A percentile compares a stretch with the other conserved stretches of the same genome.
phyloP scores from a whole-genome alignment of 257 asterid genomes.

The Scutellaria minor region DNA sequence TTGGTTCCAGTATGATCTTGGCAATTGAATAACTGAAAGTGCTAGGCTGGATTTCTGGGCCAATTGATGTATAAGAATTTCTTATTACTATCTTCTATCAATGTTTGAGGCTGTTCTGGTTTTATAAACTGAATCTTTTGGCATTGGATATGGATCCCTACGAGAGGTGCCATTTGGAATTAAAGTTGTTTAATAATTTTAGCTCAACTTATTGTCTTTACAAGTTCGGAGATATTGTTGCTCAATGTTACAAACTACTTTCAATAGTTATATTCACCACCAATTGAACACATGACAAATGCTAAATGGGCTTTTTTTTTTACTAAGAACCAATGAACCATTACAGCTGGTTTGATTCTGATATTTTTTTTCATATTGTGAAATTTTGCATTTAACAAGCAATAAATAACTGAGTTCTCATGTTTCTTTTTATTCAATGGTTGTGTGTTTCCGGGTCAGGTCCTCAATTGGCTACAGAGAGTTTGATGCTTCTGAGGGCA shows the following conservation, averaged over 20 bases:
- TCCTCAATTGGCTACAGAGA: constrained; percentile 39
- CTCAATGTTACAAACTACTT: not conserved
- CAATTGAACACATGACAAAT: constrained; percentile 9
- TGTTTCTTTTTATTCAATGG: constrained; percentile 15
- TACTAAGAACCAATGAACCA: not conserved
- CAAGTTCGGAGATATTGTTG: not conserved
- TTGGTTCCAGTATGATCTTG: constrained; percentile 9
- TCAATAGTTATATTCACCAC: constrained; percentile 20
- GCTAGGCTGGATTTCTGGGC: constrained; percentile 17
- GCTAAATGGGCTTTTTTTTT: not conserved
- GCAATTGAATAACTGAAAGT: constrained; percentile 5
- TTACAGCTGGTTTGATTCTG: not conserved
- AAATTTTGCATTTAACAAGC: not conserved
- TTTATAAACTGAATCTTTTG: constrained; percentile 11
- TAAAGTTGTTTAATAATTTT: not conserved
- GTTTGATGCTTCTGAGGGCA: constrained; percentile 34
- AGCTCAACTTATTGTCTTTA: constrained; percentile 1
- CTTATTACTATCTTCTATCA: not conserved
- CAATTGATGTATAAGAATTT: constrained; percentile 14
- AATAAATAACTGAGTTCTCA: not conserved
- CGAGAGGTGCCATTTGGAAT: not conserved
- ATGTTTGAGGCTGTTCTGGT: constrained; percentile 10
- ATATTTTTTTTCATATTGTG: not conserved
- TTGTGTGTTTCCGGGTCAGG: constrained; percentile 27
- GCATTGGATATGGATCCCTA: constrained; percentile 3